phyloP scores from a whole-genome alignment of 495 filamentous ascomycete genomes.

The Apodospora peruviana region DNA sequence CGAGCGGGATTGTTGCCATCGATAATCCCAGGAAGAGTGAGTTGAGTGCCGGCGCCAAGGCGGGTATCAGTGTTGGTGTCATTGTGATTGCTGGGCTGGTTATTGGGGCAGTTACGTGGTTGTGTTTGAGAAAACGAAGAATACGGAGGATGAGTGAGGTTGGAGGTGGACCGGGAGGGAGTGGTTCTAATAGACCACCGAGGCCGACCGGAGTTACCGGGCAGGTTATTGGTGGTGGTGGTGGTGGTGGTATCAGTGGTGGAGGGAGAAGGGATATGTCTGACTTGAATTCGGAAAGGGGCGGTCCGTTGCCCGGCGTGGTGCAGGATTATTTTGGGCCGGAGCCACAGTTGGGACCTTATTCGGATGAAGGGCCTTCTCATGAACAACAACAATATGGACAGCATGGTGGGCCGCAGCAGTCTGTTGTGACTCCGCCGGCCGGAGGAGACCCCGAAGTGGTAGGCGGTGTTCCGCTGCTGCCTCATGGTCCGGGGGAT shows the following conservation, averaged over 20 bases:
- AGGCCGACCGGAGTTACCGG: too few species aligned
- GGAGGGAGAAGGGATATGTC: slow-evolving; percentile 18
- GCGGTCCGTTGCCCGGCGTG: slow-evolving; percentile 15
- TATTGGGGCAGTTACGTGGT: slow-evolving; percentile 32
- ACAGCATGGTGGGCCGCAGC: too few species aligned
- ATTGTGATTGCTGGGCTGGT: slow-evolving; percentile 19
- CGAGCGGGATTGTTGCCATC: slow-evolving; percentile 15
- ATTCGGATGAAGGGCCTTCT: too few species aligned
- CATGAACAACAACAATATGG: too few species aligned
- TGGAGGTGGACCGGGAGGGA: too few species aligned
- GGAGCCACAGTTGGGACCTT: slow-evolving; percentile 27
- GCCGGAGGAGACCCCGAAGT: slow-evolving; percentile 12
- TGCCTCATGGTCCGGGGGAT: slow-evolving; percentile 25
- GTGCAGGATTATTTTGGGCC: slow-evolving; percentile 30
- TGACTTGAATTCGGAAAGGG: slow-evolving; percentile 19
- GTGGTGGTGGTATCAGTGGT: slow-evolving; percentile 3
- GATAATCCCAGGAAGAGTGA: slow-evolving; percentile 2
- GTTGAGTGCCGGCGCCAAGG: slow-evolving; percentile 34
- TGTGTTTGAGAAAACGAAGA: slow-evolving; percentile 28
- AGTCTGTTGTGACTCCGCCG: slow-evolving; percentile 3
- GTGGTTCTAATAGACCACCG: neutral
- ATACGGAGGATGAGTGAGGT: slow-evolving; percentile 11
- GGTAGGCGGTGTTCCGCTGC: slow-evolving; percentile 15
- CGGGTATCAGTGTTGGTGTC: slow-evolving; percentile 41
- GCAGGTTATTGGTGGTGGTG: slow-evolving; percentile 1